phyloP scores from a whole-genome alignment of 768 basidiomycete species.

The Russula brevipes region DNA sequence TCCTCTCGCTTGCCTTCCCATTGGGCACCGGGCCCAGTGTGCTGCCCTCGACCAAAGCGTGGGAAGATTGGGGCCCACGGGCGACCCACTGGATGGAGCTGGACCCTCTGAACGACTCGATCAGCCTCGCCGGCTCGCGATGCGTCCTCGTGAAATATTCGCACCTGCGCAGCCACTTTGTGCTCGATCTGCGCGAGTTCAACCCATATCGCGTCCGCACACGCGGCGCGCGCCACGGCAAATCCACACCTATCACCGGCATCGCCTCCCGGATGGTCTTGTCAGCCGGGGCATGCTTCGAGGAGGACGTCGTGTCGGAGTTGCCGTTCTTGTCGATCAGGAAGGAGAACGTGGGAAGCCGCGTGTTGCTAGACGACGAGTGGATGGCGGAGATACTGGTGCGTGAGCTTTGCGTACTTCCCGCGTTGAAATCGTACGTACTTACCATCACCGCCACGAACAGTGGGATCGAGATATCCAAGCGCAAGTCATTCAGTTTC shows the following conservation, averaged over 20 bases:
- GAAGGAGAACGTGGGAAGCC: constrained; percentile 13
- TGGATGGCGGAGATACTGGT: constrained; percentile 20
- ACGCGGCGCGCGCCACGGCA: not conserved
- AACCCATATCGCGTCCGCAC: constrained; percentile 12
- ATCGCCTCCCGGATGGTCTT: not conserved
- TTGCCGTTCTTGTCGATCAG: constrained; percentile 12
- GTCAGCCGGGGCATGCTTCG: constrained; percentile 15
- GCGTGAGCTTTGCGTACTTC: not conserved
- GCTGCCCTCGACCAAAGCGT: not conserved
- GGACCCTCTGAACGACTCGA: constrained; percentile 13
- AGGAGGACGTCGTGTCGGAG: constrained; percentile 17
- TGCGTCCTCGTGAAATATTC: constrained; percentile 17
- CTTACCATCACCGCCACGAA: not conserved
- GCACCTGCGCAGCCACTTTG: constrained; percentile 8
- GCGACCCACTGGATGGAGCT: constrained; percentile 20
- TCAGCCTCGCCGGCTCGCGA: constrained; percentile 19
- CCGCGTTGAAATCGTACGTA: not conserved
- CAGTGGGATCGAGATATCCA: constrained; percentile 5
- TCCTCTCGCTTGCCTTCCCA: constrained; percentile 7
- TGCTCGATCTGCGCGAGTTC: constrained; percentile 16
- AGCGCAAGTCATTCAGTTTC: constrained; percentile 1
- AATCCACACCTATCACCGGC: not conserved
- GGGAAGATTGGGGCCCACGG: constrained; percentile 21
- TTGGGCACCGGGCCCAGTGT: not conserved
- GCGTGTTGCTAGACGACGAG: constrained; percentile 15